Conservation (phyloP, 2,329 filamentous ascomycete species). For the Penicillium sp. region DNA sequence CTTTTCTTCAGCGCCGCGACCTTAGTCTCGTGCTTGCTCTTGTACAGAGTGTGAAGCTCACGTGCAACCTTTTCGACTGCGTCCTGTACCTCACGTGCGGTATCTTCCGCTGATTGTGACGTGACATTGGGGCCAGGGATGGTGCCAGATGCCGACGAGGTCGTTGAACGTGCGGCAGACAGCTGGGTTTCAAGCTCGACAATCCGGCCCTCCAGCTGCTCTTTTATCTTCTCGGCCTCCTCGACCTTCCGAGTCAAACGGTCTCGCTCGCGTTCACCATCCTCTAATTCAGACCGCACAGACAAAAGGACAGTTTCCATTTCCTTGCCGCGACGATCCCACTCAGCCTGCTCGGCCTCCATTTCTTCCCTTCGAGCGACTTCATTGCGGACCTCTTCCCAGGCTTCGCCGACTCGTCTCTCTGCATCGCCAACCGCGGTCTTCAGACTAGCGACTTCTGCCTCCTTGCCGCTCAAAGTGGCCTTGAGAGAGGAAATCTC, state of each 20-base stretch:
- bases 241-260: conserved; percentile 70
- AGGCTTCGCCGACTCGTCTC: conserved; percentile 78
- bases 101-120: conserved; percentile 45
- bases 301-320: conserved; percentile 77
- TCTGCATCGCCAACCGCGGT: conserved; percentile 85
- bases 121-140: conserved; percentile 26
- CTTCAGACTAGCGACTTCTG: conserved; percentile 82
- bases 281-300: conserved; percentile 75
- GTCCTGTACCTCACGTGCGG: conserved; percentile 68
- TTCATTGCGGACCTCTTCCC: conserved; percentile 79
- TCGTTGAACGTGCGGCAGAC: conserved; percentile 38
- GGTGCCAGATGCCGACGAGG: conserved; percentile 26
- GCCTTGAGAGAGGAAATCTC: conserved; percentile 94
- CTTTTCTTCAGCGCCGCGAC: conserved; percentile 78
- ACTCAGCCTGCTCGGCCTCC: conserved; percentile 69
- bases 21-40: conserved; percentile 95
- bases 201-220: conserved; percentile 44
- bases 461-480: conserved; percentile 85
- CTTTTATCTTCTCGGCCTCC: conserved; percentile 62
- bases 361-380: conserved; percentile 65
- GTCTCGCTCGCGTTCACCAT: conserved; percentile 74
- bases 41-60: conserved; percentile 89
- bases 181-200: conserved; percentile 47
- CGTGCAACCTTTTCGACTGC: conserved; percentile 88
- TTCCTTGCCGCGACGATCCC: conserved; percentile 79